Evolutionary conservation across 2,329 filamentous ascomycete species (phyloP).

Genomic region (Akanthomyces lecanii): DNA sequence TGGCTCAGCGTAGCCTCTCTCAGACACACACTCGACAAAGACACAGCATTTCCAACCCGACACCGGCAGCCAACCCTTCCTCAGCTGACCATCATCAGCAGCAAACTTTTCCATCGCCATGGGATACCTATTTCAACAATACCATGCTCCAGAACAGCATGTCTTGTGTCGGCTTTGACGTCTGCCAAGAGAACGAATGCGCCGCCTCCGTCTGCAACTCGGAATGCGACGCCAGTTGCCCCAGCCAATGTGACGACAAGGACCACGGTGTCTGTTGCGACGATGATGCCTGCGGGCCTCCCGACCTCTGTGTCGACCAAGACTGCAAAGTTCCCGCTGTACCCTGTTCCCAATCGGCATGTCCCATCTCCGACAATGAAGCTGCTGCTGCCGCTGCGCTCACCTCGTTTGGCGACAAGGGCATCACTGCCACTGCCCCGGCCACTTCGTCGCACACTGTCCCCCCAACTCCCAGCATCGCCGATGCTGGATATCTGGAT

Average conservation of each 20-base stretch:
- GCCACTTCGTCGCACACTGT: constrained; percentile 18
- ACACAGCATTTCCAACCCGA: constrained; percentile 18
- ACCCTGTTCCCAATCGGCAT: constrained; percentile 30
- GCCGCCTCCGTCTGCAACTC: constrained; percentile 32
- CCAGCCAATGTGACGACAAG: constrained; percentile 32
- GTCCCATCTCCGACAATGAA: constrained; percentile 22
- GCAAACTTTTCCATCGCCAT: constrained; percentile 12
- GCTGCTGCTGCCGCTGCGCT: constrained; percentile 28
- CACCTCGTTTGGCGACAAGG: constrained; percentile 28
- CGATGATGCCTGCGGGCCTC: constrained; percentile 30
- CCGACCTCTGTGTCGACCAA: constrained; percentile 38
- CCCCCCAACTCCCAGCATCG: constrained; percentile 13
- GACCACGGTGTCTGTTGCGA: constrained; percentile 33
- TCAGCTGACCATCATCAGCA: neutral
- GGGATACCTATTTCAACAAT: constrained; percentile 16
- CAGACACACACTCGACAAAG: constrained; percentile 16
- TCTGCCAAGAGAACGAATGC: constrained; percentile 25
- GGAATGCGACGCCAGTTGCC: constrained; percentile 32
- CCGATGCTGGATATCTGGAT: constrained; percentile 14
- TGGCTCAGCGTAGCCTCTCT: constrained; percentile 18
- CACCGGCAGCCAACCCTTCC: neutral
- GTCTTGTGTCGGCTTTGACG: constrained; percentile 6
- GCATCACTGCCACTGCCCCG: constrained; percentile 16
- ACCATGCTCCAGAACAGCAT: constrained; percentile 11
- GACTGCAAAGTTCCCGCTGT: constrained; percentile 34